Evolutionary conservation across 345 rosid species (phyloP).

Genomic region (Salix dunnii): DNA sequence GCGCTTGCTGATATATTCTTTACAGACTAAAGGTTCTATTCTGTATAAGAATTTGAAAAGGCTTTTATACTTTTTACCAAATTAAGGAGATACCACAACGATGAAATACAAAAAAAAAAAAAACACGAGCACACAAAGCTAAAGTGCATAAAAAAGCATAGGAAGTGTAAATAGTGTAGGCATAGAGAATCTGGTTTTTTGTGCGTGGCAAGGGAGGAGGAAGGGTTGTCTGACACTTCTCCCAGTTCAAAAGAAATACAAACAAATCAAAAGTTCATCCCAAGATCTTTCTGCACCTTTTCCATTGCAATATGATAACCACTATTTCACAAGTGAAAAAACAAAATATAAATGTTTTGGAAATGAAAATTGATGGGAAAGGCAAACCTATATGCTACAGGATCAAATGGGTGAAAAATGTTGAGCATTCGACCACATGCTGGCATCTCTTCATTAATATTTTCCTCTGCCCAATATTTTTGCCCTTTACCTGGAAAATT

Average conservation of each 20-base stretch:
- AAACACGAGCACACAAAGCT: not conserved
- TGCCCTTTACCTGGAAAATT: conserved; percentile 65
- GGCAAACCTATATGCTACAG: conserved; percentile 92
- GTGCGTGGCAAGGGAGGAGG: not conserved
- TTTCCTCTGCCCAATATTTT: conserved; percentile 84
- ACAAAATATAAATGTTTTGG: not conserved
- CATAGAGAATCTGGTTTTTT: not conserved
- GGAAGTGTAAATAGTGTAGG: not conserved
- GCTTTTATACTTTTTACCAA: not conserved
- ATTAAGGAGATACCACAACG: not conserved
- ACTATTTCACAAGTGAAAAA: not conserved
- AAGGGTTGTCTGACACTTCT: not conserved
- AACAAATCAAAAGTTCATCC: conserved; percentile 5
- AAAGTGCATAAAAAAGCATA: not conserved
- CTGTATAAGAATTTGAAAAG: conserved; percentile 38
- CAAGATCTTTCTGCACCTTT: not conserved
- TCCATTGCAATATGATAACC: not conserved
- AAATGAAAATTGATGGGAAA: not conserved
- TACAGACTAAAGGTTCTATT: conserved; percentile 92
- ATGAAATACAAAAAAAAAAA: not conserved
- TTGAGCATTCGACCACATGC: conserved; percentile 93
- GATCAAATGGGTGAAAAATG: conserved; percentile 96
- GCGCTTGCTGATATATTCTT: conserved; percentile 57
- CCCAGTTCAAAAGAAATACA: not conserved
- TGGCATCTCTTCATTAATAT: conserved; percentile 85